Conservation (phyloP, 2,329 filamentous ascomycete genomes). For the Chalaropsis thielavioides region DNA sequence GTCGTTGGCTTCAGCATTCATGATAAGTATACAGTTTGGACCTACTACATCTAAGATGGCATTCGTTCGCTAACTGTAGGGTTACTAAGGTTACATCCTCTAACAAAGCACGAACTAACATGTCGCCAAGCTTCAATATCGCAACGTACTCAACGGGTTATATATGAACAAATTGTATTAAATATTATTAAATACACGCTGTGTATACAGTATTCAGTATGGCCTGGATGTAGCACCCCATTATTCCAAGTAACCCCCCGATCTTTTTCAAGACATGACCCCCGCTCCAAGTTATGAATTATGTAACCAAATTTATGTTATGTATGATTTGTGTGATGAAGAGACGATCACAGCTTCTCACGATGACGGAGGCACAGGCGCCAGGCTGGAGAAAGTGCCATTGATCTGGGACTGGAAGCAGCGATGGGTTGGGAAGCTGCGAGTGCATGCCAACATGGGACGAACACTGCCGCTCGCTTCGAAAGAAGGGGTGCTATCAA, state of each 20-base stretch:
- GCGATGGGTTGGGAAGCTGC: background rate
- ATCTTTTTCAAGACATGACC: background rate
- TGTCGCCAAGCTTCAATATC: background rate
- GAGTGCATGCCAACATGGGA: conserved; percentile 17
- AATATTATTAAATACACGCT: background rate
- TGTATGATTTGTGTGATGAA: background rate
- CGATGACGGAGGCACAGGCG: background rate
- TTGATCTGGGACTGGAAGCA: conserved; percentile 2
- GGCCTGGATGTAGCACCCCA: background rate
- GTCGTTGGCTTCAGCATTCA: background rate
- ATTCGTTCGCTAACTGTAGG: background rate
- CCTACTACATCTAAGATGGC: background rate
- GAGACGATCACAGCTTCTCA: background rate
- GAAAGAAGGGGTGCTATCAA: conserved; percentile 15
- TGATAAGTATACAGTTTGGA: background rate
- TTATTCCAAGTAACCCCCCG: background rate
- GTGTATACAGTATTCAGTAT: background rate
- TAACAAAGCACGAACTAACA: background rate
- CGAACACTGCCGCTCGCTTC: conserved; percentile 19
- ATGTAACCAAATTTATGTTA: background rate
- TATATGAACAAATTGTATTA: background rate
- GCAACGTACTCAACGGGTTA: background rate
- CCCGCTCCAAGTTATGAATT: background rate
- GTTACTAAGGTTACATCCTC: background rate
- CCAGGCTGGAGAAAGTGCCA: conserved; percentile 13